These are phyloP conservation scores for Umbilicus rupestris DNA, from an alignment of 164 flowering plant genomes.

Conservation along the genomic window DNA sequence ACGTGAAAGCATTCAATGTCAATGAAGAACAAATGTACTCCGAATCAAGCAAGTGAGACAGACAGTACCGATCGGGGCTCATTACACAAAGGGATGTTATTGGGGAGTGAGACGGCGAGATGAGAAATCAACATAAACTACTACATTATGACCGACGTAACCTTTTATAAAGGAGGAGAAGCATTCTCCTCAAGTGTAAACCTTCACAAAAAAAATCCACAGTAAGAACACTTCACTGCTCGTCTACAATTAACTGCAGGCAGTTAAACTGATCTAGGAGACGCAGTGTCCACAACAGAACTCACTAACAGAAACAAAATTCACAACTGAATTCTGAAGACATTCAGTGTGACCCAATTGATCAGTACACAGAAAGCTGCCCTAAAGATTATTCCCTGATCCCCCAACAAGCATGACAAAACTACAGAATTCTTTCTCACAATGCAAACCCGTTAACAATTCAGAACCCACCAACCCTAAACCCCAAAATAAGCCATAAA, in stretches of 20 bases:
- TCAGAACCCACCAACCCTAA: not conserved
- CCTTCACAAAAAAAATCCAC: not conserved
- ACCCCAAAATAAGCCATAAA: not conserved
- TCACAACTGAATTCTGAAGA: not conserved
- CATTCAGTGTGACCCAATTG: not conserved
- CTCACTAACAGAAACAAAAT: not conserved
- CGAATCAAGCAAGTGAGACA: not conserved
- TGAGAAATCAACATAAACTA: not conserved
- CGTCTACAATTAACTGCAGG: not conserved
- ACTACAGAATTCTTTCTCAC: not conserved
- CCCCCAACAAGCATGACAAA: not conserved
- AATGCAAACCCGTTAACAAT: not conserved
- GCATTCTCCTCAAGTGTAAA: not conserved
- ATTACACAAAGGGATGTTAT: not conserved
- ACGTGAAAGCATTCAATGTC: not conserved
- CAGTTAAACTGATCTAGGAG: not conserved
- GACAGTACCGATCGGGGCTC: not conserved
- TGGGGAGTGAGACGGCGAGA: not conserved
- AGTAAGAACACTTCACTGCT: not conserved
- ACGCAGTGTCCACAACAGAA: not conserved
- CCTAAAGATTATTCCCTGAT: not conserved
- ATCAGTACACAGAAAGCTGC: not conserved
- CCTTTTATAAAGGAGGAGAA: not conserved
- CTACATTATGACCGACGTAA: too few relatives aligned
- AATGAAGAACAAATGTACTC: not conserved